phyloP scores from a whole-genome alignment of 495 filamentous ascomycete genomes.

The Aspergillus sparsus region DNA sequence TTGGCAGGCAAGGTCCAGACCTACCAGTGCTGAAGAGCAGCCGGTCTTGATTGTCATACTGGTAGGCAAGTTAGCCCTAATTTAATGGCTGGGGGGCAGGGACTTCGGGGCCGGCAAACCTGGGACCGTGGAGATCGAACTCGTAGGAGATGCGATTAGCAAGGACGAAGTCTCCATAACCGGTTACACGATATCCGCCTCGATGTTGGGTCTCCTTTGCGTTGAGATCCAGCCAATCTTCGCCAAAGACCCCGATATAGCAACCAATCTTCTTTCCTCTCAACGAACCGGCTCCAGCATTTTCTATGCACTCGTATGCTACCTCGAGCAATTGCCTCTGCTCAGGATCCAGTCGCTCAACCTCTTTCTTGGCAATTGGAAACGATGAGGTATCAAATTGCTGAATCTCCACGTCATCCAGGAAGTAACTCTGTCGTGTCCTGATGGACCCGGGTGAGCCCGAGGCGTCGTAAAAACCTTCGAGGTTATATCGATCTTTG shows the following conservation, averaged over 20 bases:
- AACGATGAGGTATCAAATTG: constrained; percentile 34
- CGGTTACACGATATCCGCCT: constrained; percentile 24
- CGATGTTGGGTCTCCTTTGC: constrained; percentile 29
- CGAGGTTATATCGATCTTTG: constrained; percentile 19
- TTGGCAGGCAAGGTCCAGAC: constrained; percentile 36
- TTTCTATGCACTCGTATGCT: constrained; percentile 37
- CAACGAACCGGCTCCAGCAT: constrained; percentile 47
- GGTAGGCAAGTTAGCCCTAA: too few relatives aligned
- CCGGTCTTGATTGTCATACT: constrained; percentile 38
- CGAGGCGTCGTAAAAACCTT: constrained; percentile 7
- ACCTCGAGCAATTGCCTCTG: constrained; percentile 59
- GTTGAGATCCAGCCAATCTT: constrained; percentile 38
- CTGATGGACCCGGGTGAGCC: constrained; percentile 28
- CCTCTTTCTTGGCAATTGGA: constrained; percentile 43
- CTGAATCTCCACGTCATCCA: constrained; percentile 37
- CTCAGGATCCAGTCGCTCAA: constrained; percentile 56
- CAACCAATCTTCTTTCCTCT: constrained; percentile 47
- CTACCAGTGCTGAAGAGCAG: constrained; percentile 42
- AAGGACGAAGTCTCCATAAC: constrained; percentile 23
- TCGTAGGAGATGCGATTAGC: constrained; percentile 7
- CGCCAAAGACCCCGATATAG: constrained; percentile 47
- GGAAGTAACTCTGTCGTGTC: constrained; percentile 48
- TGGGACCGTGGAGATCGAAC: constrained; percentile 6
- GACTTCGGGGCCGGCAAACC: background rate
- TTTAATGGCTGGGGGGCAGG: too few relatives aligned